A percentile compares a stretch with the other conserved stretches of the same genome.
Evolutionary conservation across 441 rosid genomes (phyloP).

Genomic region (Aleurites moluccanus): DNA sequence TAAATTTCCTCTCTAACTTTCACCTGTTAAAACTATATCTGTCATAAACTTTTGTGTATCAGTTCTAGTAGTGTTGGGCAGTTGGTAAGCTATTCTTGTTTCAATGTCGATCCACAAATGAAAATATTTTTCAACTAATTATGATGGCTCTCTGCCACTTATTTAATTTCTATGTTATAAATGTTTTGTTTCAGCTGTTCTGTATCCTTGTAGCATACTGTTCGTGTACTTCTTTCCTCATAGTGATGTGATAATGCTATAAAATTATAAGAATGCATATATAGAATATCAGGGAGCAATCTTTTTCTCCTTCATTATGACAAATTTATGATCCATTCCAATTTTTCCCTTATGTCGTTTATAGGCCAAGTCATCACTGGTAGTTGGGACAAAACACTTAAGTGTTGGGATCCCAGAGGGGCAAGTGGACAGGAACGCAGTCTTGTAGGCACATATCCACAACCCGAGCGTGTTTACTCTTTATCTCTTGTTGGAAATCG

Average conservation of each 20-base stretch:
- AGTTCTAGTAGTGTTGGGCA: background rate
- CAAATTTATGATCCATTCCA: background rate
- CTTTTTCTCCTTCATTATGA: background rate
- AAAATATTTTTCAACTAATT: background rate
- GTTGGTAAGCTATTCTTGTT: background rate
- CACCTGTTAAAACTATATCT: background rate
- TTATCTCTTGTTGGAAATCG: conserved; percentile 88
- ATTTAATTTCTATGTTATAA: background rate
- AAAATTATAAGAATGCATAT: background rate
- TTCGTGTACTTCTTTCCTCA: background rate
- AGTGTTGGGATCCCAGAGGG: conserved; percentile 99
- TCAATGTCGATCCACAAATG: background rate
- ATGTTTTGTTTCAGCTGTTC: background rate
- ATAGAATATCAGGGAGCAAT: background rate
- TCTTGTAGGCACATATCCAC: conserved; percentile 82
- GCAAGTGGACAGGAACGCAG: conserved; percentile 91
- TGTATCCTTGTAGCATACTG: background rate
- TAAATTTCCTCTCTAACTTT: background rate
- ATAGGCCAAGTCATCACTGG: conserved; percentile 93
- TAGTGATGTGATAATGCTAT: background rate
- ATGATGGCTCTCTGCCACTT: background rate
- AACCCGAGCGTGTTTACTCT: conserved; percentile 95
- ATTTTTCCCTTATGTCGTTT: conserved; percentile 1
- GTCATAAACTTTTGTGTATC: background rate
- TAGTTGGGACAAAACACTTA: conserved; percentile 94